phyloP scores from a whole-genome alignment of 2,329 filamentous ascomycete genomes.

The Bipolaris zeicola region DNA sequence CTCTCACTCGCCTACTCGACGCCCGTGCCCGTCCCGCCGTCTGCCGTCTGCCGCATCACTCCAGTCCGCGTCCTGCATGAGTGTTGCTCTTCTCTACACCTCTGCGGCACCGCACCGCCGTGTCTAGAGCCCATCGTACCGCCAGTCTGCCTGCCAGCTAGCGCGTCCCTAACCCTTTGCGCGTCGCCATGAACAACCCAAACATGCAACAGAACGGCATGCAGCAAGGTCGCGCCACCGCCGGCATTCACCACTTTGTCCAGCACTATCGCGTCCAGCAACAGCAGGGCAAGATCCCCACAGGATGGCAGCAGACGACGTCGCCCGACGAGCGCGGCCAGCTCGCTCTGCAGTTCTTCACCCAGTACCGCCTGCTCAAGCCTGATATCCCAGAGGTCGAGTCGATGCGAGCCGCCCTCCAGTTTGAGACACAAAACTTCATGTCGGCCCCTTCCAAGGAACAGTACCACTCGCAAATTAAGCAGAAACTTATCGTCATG shows the following conservation, averaged over 20 bases:
- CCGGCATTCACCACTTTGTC: constrained; percentile 34
- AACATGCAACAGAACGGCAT: constrained; percentile 33
- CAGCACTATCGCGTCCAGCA: constrained; percentile 36
- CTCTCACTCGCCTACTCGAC: constrained; percentile 6
- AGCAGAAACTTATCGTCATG: constrained; percentile 38
- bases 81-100: constrained; percentile 16
- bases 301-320: constrained; percentile 43
- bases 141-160: constrained; percentile 8
- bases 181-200: constrained; percentile 42
- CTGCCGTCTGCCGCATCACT: background rate
- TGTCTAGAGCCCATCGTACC: constrained; percentile 9
- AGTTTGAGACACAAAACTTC: constrained; percentile 40
- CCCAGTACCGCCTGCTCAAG: constrained; percentile 41
- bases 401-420: constrained; percentile 35
- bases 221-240: constrained; percentile 21
- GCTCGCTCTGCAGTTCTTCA: constrained; percentile 43
- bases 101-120: constrained; percentile 29
- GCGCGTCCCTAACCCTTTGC: constrained; percentile 7
- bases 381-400: constrained; percentile 36
- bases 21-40: constrained; percentile 1
- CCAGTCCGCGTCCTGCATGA: constrained; percentile 26
- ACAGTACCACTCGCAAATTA: constrained; percentile 38
- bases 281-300: constrained; percentile 35
- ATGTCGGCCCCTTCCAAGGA: constrained; percentile 36
- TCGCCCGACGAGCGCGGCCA: constrained; percentile 40